Base-by-base conservation (phyloP, 192 early-diverging fungal species). In the Coemansia sp. region DNA sequence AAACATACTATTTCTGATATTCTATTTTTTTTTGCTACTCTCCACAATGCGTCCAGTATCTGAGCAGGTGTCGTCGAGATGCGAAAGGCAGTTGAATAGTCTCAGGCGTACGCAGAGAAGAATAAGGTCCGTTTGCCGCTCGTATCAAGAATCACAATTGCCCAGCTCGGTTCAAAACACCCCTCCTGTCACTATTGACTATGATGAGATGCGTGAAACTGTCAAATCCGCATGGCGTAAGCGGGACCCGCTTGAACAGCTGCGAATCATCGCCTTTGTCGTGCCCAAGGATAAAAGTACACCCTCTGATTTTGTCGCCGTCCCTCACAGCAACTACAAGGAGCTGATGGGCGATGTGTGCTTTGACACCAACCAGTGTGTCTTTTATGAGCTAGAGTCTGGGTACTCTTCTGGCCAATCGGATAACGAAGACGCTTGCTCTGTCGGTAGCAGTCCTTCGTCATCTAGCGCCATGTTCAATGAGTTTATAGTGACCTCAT, bases 171-270 rank as follows among this genome's bases (percentile, higher is more conserved):
- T 22, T 42, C 61, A 5, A 42, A 44, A 19, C 6, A 15, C 45
- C 13, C 31, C 44, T 19, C 50, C 3, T 9, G 48, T 19, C 17
- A 6, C 7, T 46, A 64, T 77, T 15, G 70, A 77, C 45, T 72
- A 72, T 24, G 50, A 77, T 6, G 75, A 77, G 29, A 56, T 77
- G n/a, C 75, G 75, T 0, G 75, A 77, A 32, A 69, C 65, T 11
- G 75, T 77, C 3, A 62, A 67, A 55, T 77, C 75, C 1, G 20
- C 71, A 0, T 77, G 75, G 75, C 65, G 75, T 17, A 77, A 77
- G 29, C 51, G 63, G 15, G 40, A 64, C 5, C 69, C 75, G 2
- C 10, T 31, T 7, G 70, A 77, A 6, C 51, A 50, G 12, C 29
- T 68, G 10, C 68, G 68, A 53, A 71, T 72, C 12, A 55, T 77